Evolutionary conservation across 106 monocot species (phyloP), one percentile per base, ranked within the genome.

Genomic region (Allium sativum): DNA sequence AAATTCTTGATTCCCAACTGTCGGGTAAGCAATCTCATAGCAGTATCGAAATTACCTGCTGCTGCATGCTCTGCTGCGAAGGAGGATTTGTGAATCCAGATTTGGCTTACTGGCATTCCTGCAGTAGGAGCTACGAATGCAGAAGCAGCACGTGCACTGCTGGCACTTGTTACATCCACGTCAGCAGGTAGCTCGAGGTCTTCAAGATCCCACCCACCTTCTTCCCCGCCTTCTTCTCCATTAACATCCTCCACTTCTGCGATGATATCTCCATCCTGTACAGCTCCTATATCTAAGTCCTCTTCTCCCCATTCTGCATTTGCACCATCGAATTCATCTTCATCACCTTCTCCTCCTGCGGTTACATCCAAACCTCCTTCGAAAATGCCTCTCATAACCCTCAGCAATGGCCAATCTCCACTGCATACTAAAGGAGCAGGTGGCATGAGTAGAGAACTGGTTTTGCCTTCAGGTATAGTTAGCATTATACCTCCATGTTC

Each of bases 131-230:
- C 56, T 45, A 85, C 68, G 55, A 85, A 85, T 4, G 77, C 31
- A 14, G 72, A 68, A 40, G 80, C 62, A 40, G 67, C 62, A 13
- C 65, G n/a, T 43, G 65, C 67, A 19, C 43, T 15, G 20, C 58
- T 18, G n/a, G 74, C 66, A 31, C 58, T 71, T 10, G 77, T 77
- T 60, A 72, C 72, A 6, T 55, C 80, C 10, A 71, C 55, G 48
- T 85, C 80, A 21, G 74, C 56, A 6, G 84, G 84, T 13, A 80
- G 62, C 41, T 77, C 84, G 15, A 85, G 60, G 48, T 80, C 80
- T 65, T 85, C 80, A 21, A 85, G 76, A n/a, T 85, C 84, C 84
- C 84, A 85, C 20, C 84, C 84, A 53, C 80, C 80, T 62, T 82
- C 73, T 53, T 74, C 73, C 40, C 53, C 73, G 53, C 68, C 46